Conservation (phyloP, 768 basidiomycete species). For the Tylopilus plumbeoviolaceoides region DNA sequence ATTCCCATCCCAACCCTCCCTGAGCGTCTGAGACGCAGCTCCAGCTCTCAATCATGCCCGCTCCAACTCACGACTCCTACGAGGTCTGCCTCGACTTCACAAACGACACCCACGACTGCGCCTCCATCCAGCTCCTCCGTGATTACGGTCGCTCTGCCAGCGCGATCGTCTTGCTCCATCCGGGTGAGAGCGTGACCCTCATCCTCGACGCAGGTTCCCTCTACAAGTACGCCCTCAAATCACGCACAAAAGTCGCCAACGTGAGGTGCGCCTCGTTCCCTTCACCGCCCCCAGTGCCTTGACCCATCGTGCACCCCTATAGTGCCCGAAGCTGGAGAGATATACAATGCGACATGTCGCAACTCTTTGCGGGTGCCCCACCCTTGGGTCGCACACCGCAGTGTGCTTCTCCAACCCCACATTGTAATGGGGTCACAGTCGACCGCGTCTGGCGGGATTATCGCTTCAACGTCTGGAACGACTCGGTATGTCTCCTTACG, state of each 20-base stretch:
- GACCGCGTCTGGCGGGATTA: conserved; percentile 67
- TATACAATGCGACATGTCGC: conserved; percentile 56
- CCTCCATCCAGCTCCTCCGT: conserved; percentile 59
- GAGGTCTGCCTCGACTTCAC: conserved; percentile 66
- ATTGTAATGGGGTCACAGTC: conserved; percentile 53
- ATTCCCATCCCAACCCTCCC: conserved; percentile 13
- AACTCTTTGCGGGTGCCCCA: conserved; percentile 45
- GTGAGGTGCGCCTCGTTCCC: conserved; percentile 50
- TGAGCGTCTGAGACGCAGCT: conserved; percentile 36
- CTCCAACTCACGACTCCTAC: conserved; percentile 48
- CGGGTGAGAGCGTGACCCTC: conserved; percentile 60
- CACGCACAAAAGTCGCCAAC: conserved; percentile 59
- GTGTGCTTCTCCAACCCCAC: conserved; percentile 33
- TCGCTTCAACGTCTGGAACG: conserved; percentile 60
- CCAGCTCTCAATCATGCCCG: conserved; percentile 45
- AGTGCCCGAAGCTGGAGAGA: conserved; percentile 69
- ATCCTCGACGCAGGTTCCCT: conserved; percentile 65
- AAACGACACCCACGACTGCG: conserved; percentile 63
- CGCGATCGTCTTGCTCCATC: conserved; percentile 53
- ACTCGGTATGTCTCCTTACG: conserved; percentile 32
- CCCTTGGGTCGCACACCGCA: conserved; percentile 28
- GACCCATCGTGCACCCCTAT: not conserved
- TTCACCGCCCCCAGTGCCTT: not conserved
- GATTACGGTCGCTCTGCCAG: conserved; percentile 58
- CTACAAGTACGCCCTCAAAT: conserved; percentile 68